These are phyloP conservation scores for Pachysolen tannophilus DNA, from an alignment of 805 yeast genomes.

Conservation along the genomic window DNA sequence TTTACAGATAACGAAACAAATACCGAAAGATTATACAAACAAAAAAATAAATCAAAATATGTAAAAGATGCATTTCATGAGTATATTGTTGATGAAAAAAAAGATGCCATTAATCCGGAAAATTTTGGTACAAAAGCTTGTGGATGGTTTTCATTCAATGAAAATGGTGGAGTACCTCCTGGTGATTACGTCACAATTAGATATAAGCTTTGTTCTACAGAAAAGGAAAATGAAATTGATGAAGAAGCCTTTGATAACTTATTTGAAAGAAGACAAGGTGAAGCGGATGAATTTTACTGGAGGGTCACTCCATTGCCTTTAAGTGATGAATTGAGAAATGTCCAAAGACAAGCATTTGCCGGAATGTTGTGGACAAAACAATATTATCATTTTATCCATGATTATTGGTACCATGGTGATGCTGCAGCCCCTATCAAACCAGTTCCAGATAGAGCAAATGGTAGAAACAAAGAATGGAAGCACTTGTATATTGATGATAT, in stretches of 20 bases:
- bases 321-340: constrained; percentile 66
- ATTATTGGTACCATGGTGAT: constrained; percentile 85
- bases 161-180: constrained; percentile 71
- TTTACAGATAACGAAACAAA: constrained; percentile 92
- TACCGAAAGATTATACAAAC: constrained; percentile 54
- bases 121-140: constrained; percentile 73
- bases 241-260: constrained; percentile 67
- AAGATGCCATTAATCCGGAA: constrained; percentile 62
- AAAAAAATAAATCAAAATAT: constrained; percentile 48
- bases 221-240: constrained; percentile 37
- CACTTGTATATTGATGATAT: constrained; percentile 84
- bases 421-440: constrained; percentile 70
- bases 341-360: constrained; percentile 91
- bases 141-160: constrained; percentile 77
- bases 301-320: constrained; percentile 79
- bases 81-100: constrained; percentile 52
- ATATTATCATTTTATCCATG: constrained; percentile 78
- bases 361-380: constrained; percentile 93
- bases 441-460: constrained; percentile 70
- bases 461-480: constrained; percentile 86
- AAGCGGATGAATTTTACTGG: constrained; percentile 92
- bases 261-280: constrained; percentile 67
- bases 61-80: constrained; percentile 93
- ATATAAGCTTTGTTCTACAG: constrained; percentile 41
- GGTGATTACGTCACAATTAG: constrained; percentile 84